Evolutionary conservation across 495 filamentous ascomycete species (phyloP).

Genomic region (Lasiosphaeria hispida): DNA sequence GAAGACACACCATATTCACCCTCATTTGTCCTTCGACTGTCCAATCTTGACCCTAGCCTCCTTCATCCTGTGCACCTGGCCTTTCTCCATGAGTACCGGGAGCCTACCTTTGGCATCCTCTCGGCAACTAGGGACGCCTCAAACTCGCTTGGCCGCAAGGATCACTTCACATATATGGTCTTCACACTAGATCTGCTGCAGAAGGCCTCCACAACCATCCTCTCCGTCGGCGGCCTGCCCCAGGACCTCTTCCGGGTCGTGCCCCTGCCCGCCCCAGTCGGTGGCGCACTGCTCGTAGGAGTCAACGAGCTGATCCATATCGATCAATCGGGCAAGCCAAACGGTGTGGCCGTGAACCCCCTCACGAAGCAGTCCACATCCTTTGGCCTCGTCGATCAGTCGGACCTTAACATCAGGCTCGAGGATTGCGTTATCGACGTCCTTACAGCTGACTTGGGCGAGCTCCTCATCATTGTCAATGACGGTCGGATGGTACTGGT

Average conservation of each 20-base stretch:
- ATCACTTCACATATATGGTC: conserved; percentile 83
- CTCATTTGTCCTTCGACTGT: conserved; percentile 87
- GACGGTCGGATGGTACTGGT: conserved; percentile 73
- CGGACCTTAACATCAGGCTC: conserved; percentile 71
- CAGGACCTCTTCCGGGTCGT: conserved; percentile 87
- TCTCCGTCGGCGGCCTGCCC: conserved; percentile 79
- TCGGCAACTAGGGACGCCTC: conserved; percentile 72
- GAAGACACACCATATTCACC: conserved; percentile 76
- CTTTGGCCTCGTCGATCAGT: conserved; percentile 81
- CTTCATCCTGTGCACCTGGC: conserved; percentile 85
- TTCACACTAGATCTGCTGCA: conserved; percentile 95
- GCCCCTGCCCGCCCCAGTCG: conserved; percentile 79
- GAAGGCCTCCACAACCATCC: conserved; percentile 85
- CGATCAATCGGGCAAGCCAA: conserved; percentile 91
- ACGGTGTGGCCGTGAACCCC: conserved; percentile 89
- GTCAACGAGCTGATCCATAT: conserved; percentile 91
- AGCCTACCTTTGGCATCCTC: conserved; percentile 93
- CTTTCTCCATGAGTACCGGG: conserved; percentile 95
- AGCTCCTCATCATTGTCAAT: conserved; percentile 78
- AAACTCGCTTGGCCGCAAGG: conserved; percentile 74
- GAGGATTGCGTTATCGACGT: conserved; percentile 80
- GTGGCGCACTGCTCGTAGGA: conserved; percentile 83
- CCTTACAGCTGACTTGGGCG: conserved; percentile 69
- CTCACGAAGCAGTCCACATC: conserved; percentile 76
- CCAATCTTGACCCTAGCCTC: conserved; percentile 80